A percentile compares a stretch with the other conserved stretches of the same genome.
These are phyloP conservation scores for Paramarasmius palmivorus DNA, from an alignment of 1,284 basidiomycete genomes.

Conservation along the genomic window DNA sequence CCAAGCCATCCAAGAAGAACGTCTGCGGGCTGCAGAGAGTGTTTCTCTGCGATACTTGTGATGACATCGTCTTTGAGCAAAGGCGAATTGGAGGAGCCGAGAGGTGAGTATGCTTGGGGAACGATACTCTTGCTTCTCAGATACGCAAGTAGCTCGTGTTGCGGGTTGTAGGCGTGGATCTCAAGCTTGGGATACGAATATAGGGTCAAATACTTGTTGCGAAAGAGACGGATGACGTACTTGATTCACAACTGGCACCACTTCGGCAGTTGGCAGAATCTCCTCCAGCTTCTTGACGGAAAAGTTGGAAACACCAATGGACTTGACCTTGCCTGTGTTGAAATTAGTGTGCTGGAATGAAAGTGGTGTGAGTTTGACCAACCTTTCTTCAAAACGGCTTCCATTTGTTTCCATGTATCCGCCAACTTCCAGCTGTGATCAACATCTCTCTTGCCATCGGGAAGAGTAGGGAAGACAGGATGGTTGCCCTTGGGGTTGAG, in stretches of 20 bases:
- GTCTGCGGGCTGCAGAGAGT: slow-evolving; percentile 59
- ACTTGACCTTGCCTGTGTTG: slow-evolving; percentile 63
- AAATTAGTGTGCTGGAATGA: not conserved
- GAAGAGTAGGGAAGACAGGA: slow-evolving; percentile 64
- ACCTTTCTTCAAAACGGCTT: slow-evolving; percentile 69
- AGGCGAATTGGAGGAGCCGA: slow-evolving; percentile 74
- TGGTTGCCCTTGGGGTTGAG: slow-evolving; percentile 77
- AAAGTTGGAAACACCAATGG: slow-evolving; percentile 79
- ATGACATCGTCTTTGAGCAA: slow-evolving; percentile 72
- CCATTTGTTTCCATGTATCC: slow-evolving; percentile 86
- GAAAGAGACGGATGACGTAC: slow-evolving; percentile 29
- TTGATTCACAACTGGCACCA: slow-evolving; percentile 67
- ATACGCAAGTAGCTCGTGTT: slow-evolving; percentile 70
- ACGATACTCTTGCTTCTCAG: slow-evolving; percentile 71
- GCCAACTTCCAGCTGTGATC: slow-evolving; percentile 63
- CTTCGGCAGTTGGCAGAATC: slow-evolving; percentile 54
- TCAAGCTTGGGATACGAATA: slow-evolving; percentile 51
- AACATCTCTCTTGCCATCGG: slow-evolving; percentile 70
- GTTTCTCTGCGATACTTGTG: slow-evolving; percentile 61
- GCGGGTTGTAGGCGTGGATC: slow-evolving; percentile 77
- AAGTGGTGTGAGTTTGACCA: slow-evolving; percentile 14
- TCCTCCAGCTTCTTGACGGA: slow-evolving; percentile 63
- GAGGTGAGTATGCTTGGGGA: slow-evolving; percentile 82
- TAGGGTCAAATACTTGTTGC: not conserved
- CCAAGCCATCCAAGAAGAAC: slow-evolving; percentile 69